Base-by-base conservation (phyloP, 2,329 filamentous ascomycete genomes). In the Pseudopithomyces maydicus region DNA sequence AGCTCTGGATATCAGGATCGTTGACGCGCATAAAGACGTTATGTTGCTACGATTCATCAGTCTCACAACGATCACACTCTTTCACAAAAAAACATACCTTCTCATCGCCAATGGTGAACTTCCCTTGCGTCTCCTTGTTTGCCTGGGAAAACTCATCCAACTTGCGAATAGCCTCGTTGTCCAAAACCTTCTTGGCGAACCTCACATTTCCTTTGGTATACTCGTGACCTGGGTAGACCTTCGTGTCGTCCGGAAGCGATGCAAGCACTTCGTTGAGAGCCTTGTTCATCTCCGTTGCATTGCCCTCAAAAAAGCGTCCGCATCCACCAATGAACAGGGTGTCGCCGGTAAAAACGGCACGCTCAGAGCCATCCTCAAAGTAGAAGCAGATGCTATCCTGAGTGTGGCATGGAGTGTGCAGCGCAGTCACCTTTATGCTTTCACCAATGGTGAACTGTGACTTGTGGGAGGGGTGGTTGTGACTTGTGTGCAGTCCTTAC, bases 321-420 rank as follows among this genome's bases (percentile, higher is more conserved):
- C 95, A 99, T 29, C 95, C 93, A 56, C 90, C 93, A 72, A 96
- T 94, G 79, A 99, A 99, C 36, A 99, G 81, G 0, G 95, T 99
- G 74, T 99, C 95, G 10, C 95, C 95, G 0, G 95, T 98, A 72
- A 99, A 99, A 2, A 99, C 92, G 7, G 85, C 93, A 68, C 85
- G 88, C 47, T 90, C 82, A 46, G 86, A 81, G 19, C 87, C 88
- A 70, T 99, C 94, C 77, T 97, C 86, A 81, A 95, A 88, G 66
- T 88, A 91, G 81, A 88, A 99, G 82, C 95, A 99, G 74, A 99
- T 97, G 76, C 93, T 97, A 79, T 99, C 95, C 79, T 97, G 93
- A 1, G 95, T 99, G 75, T 99, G 95, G 77, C 95, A 99, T 1
- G 95, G 95, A 12, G 95, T 99, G 78, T 98, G 90, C n/a, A 98